Percentiles rank a stretch among this genome's conserved stretches.
Conservation (phyloP, 306 rosid species). For the Comarum palustre region DNA sequence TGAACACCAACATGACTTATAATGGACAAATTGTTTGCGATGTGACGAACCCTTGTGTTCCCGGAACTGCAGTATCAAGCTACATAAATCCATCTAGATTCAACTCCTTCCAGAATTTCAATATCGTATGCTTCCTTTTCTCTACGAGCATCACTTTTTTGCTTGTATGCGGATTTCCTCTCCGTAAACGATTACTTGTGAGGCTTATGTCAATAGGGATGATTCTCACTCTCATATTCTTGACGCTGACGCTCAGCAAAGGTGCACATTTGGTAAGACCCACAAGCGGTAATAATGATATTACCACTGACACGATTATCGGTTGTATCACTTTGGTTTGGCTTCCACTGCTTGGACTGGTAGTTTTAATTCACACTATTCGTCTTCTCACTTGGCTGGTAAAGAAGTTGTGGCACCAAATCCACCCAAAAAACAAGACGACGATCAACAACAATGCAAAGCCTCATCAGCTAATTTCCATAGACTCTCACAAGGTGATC, state of each 20-base stretch:
- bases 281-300: not conserved
- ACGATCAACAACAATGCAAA: not conserved
- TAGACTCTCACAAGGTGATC: not conserved
- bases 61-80: not conserved
- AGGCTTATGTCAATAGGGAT: constrained; percentile 11
- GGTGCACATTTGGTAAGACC: not conserved
- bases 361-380: constrained; percentile 10
- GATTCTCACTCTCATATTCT: not conserved
- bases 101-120: not conserved
- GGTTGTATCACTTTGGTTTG: not conserved
- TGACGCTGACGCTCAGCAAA: not conserved
- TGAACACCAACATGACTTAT: not conserved
- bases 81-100: rapidly evolving
- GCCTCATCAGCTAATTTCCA: not conserved
- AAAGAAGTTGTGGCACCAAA: not conserved
- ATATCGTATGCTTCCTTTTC: not conserved
- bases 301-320: not conserved
- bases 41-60: not conserved
- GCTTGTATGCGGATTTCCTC: constrained; percentile 22
- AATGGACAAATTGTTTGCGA: not conserved
- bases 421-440: not conserved
- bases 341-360: not conserved
- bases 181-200: not conserved
- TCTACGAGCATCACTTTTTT: not conserved
- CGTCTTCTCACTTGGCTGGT: constrained; percentile 25